These are phyloP conservation scores for Austroboletus niveus DNA, from an alignment of 1,284 basidiomycete species.

Conservation along the genomic window DNA sequence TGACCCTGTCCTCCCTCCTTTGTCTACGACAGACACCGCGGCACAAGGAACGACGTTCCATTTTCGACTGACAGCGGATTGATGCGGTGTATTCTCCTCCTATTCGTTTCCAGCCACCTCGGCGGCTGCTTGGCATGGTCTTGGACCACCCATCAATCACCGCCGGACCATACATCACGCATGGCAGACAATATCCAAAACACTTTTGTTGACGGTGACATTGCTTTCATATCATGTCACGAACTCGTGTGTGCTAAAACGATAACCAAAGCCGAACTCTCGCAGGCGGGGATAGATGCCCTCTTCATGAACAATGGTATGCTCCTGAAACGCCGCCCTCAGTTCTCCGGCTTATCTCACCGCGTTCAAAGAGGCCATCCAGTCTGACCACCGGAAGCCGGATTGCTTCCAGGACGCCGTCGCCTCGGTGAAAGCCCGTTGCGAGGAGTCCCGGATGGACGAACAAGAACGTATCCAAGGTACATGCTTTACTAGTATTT, in stretches of 20 bases:
- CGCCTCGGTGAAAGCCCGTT: conserved; percentile 44
- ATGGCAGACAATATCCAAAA: conserved; percentile 13
- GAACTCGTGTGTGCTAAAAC: conserved; percentile 9
- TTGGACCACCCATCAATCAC: conserved; percentile 25
- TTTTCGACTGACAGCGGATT: conserved; percentile 3
- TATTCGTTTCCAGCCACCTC: conserved; percentile 14
- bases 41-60: conserved; percentile 4
- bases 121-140: conserved; percentile 26
- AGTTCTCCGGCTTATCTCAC: conserved; percentile 11
- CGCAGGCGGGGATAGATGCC: conserved; percentile 14
- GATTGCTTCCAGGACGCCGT: conserved; percentile 66
- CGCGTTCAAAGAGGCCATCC: conserved; percentile 19
- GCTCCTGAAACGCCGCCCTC: conserved; percentile 6
- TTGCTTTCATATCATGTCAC: conserved; percentile 11
- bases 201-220: conserved; percentile 20
- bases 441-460: conserved; percentile 56
- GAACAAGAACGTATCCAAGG: conserved; percentile 59
- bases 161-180: conserved; percentile 11
- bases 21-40: neutral
- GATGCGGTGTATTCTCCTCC: conserved; percentile 8
- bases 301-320: conserved; percentile 22
- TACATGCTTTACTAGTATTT: conserved; percentile 16
- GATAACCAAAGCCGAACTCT: conserved; percentile 15
- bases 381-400: conserved; percentile 38
- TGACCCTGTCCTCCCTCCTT: neutral